Evolutionary conservation across 768 basidiomycete species (phyloP).

Genomic region (Hysterangium stoloniferum): DNA sequence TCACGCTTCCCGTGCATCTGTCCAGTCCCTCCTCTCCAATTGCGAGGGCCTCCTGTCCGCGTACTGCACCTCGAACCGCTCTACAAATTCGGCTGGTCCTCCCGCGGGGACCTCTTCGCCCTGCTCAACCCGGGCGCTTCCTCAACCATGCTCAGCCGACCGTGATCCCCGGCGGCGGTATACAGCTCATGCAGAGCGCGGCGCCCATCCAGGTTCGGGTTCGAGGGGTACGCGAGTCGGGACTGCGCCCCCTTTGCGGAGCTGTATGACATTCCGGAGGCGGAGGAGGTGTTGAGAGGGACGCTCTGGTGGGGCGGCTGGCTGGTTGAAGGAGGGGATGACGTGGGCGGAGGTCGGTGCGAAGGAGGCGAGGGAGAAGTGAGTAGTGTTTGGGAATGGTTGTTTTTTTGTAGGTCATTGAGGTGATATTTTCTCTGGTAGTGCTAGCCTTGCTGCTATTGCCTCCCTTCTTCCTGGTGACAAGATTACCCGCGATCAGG

Average conservation of each 20-base stretch:
- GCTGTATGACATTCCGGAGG: constrained; percentile 90
- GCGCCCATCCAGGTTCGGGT: constrained; percentile 94
- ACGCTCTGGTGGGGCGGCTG: constrained; percentile 93
- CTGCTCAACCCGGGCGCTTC: constrained; percentile 85
- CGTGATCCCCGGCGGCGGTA: constrained; percentile 62
- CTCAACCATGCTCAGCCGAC: constrained; percentile 56
- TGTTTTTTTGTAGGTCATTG: no score
- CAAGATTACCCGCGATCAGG: constrained; percentile 65
- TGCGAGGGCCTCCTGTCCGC: constrained; percentile 95
- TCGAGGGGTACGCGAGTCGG: constrained; percentile 95
- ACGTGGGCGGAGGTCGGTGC: constrained; percentile 83
- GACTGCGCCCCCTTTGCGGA: constrained; percentile 87
- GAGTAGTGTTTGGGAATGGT: constrained; percentile 11
- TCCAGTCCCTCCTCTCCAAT: constrained; percentile 88
- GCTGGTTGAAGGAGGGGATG: constrained; percentile 65
- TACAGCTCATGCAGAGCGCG: constrained; percentile 83
- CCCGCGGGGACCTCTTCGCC: constrained; percentile 91
- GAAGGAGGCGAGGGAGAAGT: constrained; percentile 64
- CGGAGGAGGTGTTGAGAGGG: constrained; percentile 85
- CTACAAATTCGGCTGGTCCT: constrained; percentile 99
- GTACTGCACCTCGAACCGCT: constrained; percentile 86
- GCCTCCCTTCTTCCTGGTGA: constrained; percentile 42
- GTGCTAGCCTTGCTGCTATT: background rate
- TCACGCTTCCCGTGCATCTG: constrained; percentile 14
- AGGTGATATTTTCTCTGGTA: no score